Base-by-base conservation (phyloP, 305 asterid genomes). In the Plantago lanceolata region DNA sequence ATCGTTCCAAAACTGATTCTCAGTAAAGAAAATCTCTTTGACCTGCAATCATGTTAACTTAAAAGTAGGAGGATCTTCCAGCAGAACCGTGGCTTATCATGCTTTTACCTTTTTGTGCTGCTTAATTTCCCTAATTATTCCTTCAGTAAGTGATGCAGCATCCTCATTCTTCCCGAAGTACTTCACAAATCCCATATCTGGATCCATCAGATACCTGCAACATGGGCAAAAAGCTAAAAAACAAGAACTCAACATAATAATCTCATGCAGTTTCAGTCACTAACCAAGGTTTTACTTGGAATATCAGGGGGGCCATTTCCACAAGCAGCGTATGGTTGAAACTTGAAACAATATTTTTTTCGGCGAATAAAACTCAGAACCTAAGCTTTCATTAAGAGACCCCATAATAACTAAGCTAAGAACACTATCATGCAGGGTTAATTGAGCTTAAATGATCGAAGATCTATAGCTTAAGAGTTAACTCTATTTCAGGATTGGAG, bases 181-280 rank as follows among this genome's bases (percentile, higher is more conserved):
- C 71, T 92, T 89, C 59, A 82, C 89, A 57, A 85, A 92, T 54
- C 89, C 85, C 96, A 89, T 92, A 14, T 73, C 73, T 68, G 96
- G 96, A 75, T 89, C 95, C 96, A 92, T 89, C 71, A 89, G 78
- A 68, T 92, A 92, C 86, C 98, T 89, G 89, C 80, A 76, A 67
- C 16, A 28, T 45, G 20, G 43, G 33, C 18, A 56, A 56, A 21
- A 21, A 52, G 57, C 16, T 50, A 19, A 16, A 8, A 18, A 50
- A 35, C 11, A 1, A 48, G 28, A 18, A 19, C 3, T 11, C 20
- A 52, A 19, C 1, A 52, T 20, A 18, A 52, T 20, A 20, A 52
- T 52, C 16, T 52, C 21, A 9, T 19, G 20, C 15, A 8, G 20
- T 3, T 24, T 12, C 19, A 54, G 12, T 24, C 40, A 54, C 24